Conservation (phyloP, 2,329 filamentous ascomycete genomes). For the Cercospora canescens region DNA sequence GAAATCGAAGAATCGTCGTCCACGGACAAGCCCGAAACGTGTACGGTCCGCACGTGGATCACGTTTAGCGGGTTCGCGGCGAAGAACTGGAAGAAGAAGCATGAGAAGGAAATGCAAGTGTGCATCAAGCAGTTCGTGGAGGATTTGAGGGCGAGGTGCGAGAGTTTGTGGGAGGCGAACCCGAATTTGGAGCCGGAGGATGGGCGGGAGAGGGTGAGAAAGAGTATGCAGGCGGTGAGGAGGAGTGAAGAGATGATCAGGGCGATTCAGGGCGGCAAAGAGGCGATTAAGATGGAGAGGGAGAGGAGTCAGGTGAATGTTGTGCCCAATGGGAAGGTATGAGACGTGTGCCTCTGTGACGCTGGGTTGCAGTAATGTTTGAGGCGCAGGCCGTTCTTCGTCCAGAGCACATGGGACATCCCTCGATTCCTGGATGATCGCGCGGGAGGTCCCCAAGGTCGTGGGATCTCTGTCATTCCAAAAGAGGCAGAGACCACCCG, state of each 20-base stretch:
- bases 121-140: slow-evolving; percentile 9
- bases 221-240: slow-evolving; percentile 11
- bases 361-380: not conserved
- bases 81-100: slow-evolving; percentile 46
- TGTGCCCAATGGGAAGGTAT: slow-evolving; percentile 1
- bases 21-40: slow-evolving; percentile 33
- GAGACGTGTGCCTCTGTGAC: not conserved
- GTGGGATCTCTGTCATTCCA: no score
- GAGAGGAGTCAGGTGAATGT: not conserved
- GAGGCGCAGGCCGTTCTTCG: not conserved
- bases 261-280: not conserved
- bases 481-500: no score
- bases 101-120: slow-evolving; percentile 37
- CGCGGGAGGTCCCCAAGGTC: no score
- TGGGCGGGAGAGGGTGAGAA: slow-evolving; percentile 9
- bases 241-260: slow-evolving; percentile 9
- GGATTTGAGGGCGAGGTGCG: slow-evolving; percentile 13
- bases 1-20: slow-evolving; percentile 41
- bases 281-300: slow-evolving; percentile 4
- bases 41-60: slow-evolving; percentile 47
- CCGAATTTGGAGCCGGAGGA: slow-evolving; percentile 7
- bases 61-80: slow-evolving; percentile 44
- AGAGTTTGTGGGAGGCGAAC: slow-evolving; percentile 7
- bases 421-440: no score
- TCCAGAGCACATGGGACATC: no score